Evolutionary conservation across 192 early-diverging fungal genomes (phyloP).

Genomic region (Kappamyces sp.): DNA sequence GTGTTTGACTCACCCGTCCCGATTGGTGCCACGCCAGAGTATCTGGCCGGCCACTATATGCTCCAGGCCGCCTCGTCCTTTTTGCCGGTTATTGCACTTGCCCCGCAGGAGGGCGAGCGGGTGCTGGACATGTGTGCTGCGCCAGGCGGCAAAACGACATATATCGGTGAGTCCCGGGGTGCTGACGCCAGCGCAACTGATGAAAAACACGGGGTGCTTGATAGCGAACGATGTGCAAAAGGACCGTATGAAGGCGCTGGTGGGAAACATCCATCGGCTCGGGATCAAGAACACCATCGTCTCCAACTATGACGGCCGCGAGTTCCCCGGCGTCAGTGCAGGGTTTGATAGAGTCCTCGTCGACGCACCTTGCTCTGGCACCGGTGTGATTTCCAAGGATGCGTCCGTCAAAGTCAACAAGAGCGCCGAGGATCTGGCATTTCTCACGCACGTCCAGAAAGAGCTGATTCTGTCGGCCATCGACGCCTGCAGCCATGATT

Average conservation of each 20-base stretch:
- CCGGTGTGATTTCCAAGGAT: conserved; percentile 98
- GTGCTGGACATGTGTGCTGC: conserved; percentile 97
- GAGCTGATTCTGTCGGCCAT: conserved; percentile 95
- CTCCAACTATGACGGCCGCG: conserved; percentile 95
- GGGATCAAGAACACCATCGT: conserved; percentile 83
- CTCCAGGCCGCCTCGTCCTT: conserved; percentile 97
- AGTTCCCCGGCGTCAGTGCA: conserved; percentile 94
- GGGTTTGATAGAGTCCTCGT: conserved; percentile 96
- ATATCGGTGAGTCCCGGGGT: conserved; percentile 50
- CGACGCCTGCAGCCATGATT: conserved; percentile 90
- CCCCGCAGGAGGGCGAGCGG: conserved; percentile 90
- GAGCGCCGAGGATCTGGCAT: conserved; percentile 80
- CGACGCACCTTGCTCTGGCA: conserved; percentile 98
- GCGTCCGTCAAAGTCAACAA: conserved; percentile 94
- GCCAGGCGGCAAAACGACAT: conserved; percentile 96
- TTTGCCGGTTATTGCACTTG: conserved; percentile 91
- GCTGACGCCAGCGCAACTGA: conserved; percentile 58
- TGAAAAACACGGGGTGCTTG: conserved; percentile 96
- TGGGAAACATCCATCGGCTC: conserved; percentile 87
- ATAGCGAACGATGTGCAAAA: conserved; percentile 97
- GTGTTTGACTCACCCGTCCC: conserved; percentile 95
- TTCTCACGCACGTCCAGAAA: conserved; percentile 91
- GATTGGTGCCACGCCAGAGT: conserved; percentile 96
- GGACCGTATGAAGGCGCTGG: conserved; percentile 83
- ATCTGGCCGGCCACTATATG: conserved; percentile 99